Base-by-base conservation (phyloP, 441 rosid genomes). In the Jatropha multifida region DNA sequence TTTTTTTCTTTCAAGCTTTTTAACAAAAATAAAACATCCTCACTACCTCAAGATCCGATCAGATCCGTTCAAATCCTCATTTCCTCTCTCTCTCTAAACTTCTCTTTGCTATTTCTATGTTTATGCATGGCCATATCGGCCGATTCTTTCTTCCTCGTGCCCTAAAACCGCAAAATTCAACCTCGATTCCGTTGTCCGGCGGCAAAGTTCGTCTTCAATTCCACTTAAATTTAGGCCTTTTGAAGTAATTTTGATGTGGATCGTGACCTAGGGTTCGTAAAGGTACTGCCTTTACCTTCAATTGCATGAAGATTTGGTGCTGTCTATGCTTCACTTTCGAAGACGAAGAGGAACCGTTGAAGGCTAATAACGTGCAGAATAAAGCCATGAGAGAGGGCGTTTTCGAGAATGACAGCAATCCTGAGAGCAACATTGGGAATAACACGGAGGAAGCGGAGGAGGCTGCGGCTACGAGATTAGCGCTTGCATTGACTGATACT, bases 241-340 rank as follows among this genome's bases (percentile, higher is more conserved):
- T 62, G 4, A n/a, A 65, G 13, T 66, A 14, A 58, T 41, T 27
- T 49, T n/a, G 2, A 26, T n/a, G 3, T 26, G 60, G 92, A 90
- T 88, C 92, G 84, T 82, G 86, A 82, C 68, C 82, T 84, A 83
- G 85, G 85, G 86, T 85, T 87, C 76, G 77, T 44, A 60, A 68
- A 51, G 81, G 40, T 66, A 63, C 73, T 62, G 14, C 73, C 51
- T 60, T 46, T 72, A 54, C 77, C 73, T 76, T 68, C 63, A 61
- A 76, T 86, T 93, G 98, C 75, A 91, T 95, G 97, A 95, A 83
- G 96, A 90, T 85, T 87, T 91, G 92, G 96, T 89, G 89, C 82
- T 87, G 87, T 81, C 64, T 82, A 44, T 90, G 90, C 84, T 93
- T 93, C 84, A 79, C 74, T 80, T 82, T 81, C 65, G 84, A 75